Conservation (phyloP, 2,329 filamentous ascomycete species). For the Uncinocarpus reesii region DNA sequence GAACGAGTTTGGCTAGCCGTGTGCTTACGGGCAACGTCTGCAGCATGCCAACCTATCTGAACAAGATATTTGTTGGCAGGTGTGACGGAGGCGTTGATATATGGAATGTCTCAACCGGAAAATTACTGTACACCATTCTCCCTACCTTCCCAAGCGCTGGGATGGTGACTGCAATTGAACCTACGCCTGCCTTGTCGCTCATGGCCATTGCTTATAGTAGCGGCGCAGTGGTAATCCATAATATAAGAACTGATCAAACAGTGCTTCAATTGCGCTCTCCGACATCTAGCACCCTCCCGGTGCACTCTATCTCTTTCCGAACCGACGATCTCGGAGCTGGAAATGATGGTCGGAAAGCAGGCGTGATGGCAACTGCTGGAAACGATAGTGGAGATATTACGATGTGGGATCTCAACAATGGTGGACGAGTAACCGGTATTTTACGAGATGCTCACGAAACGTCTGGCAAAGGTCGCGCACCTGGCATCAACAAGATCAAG, state of each 20-base stretch:
- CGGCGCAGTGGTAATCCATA: slow-evolving; percentile 68
- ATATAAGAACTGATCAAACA: slow-evolving; percentile 67
- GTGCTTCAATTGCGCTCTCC: slow-evolving; percentile 60
- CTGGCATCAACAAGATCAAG: slow-evolving; percentile 73
- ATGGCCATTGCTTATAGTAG: slow-evolving; percentile 79
- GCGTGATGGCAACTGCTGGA: slow-evolving; percentile 89
- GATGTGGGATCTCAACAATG: slow-evolving; percentile 90
- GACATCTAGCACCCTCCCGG: slow-evolving; percentile 48
- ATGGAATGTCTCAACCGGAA: slow-evolving; percentile 90
- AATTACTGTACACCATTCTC: slow-evolving; percentile 80
- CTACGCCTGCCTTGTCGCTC: slow-evolving; percentile 71
- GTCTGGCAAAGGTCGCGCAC: slow-evolving; percentile 47
- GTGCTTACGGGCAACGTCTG: slow-evolving; percentile 67
- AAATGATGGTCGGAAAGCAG: slow-evolving; percentile 70
- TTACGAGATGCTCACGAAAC: slow-evolving; percentile 74
- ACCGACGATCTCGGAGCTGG: slow-evolving; percentile 82
- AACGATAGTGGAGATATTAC: slow-evolving; percentile 73
- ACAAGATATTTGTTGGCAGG: slow-evolving; percentile 87
- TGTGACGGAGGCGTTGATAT: slow-evolving; percentile 87
- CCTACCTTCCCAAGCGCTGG: slow-evolving; percentile 63
- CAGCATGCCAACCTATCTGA: slow-evolving; percentile 88
- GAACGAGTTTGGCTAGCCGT: slow-evolving; percentile 49
- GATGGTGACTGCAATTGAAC: slow-evolving; percentile 74
- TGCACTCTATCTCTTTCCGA: slow-evolving; percentile 80
- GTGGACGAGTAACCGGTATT: slow-evolving; percentile 75